Evolutionary conservation across 257 asterid species (phyloP).

Genomic region (Nicotiana benthamiana): DNA sequence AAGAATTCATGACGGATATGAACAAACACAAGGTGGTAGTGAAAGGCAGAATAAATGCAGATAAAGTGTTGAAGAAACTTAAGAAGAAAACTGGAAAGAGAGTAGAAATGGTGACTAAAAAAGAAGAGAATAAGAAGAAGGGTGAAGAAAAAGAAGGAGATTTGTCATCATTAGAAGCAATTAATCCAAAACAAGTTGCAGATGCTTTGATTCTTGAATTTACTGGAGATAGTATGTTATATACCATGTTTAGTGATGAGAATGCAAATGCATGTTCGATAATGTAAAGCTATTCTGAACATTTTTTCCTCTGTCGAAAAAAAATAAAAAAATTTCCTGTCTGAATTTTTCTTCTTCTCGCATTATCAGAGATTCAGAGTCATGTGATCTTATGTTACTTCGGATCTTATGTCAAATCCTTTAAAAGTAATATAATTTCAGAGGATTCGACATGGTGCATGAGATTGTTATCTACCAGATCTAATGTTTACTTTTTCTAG

Average conservation of each 20-base stretch:
- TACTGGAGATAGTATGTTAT: conserved; percentile 30
- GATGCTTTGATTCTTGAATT: conserved; percentile 26
- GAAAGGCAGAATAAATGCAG: conserved; percentile 43
- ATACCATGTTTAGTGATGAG: conserved; percentile 64
- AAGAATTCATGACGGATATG: conserved; percentile 59
- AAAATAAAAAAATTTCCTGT: no score
- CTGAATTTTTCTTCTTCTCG: no score
- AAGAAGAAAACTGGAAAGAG: conserved; percentile 61
- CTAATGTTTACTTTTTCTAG: no score
- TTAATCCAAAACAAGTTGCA: not conserved
- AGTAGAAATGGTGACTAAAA: conserved; percentile 34
- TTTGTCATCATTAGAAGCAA: not conserved
- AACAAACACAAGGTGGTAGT: conserved; percentile 43
- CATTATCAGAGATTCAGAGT: no score
- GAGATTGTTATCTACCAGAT: no score
- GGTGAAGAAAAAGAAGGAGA: conserved; percentile 7
- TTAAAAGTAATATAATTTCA: no score
- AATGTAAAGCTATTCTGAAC: conserved; percentile 28
- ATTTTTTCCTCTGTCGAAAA: no score
- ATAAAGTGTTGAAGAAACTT: conserved; percentile 54
- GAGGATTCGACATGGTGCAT: no score
- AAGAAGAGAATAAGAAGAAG: conserved; percentile 14
- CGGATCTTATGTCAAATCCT: no score
- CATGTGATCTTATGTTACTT: no score
- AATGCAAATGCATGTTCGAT: conserved; percentile 67